phyloP scores from a whole-genome alignment of 1,139 yeast genomes.

The Kluyveromyces sp. region DNA sequence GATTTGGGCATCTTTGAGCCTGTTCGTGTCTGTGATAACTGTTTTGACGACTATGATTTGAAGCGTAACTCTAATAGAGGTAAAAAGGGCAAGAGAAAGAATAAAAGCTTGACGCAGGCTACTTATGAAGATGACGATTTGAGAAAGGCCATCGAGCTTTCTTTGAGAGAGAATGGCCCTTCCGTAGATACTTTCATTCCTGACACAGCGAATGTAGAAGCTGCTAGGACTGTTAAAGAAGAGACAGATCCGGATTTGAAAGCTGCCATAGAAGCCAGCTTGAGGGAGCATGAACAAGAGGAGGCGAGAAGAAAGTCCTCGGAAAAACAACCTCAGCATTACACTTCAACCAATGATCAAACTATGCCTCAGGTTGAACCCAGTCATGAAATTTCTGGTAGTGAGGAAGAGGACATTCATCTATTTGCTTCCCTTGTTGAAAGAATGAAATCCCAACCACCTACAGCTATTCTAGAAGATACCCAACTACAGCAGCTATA shows the following conservation, averaged over 20 bases:
- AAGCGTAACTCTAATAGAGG: slow-evolving; percentile 27
- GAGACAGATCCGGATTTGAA: slow-evolving; percentile 86
- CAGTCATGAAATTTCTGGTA: slow-evolving; percentile 58
- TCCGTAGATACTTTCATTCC: slow-evolving; percentile 8
- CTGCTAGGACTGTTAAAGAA: slow-evolving; percentile 33
- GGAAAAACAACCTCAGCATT: slow-evolving; percentile 11
- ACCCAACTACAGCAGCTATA: slow-evolving; percentile 57
- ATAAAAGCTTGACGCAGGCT: slow-evolving; percentile 7
- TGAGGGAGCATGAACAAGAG: slow-evolving; percentile 57
- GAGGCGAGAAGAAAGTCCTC: slow-evolving; percentile 21
- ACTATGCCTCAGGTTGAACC: slow-evolving; percentile 23
- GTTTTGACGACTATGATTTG: slow-evolving; percentile 51
- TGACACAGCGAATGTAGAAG: slow-evolving; percentile 24
- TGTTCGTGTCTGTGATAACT: slow-evolving; percentile 90
- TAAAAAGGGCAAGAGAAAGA: slow-evolving; percentile 5
- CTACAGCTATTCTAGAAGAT: slow-evolving; percentile 54
- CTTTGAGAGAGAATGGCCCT: slow-evolving; percentile 50
- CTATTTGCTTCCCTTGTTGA: slow-evolving; percentile 63
- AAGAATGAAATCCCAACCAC: slow-evolving; percentile 44
- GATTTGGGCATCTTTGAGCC: slow-evolving; percentile 81
- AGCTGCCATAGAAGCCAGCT: slow-evolving; percentile 93
- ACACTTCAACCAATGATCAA: neutral
- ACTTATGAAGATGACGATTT: slow-evolving; percentile 69
- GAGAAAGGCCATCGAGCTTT: slow-evolving; percentile 68
- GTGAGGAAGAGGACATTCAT: slow-evolving; percentile 73